Base-by-base conservation (phyloP, 306 rosid species). In the Prunus mume region DNA sequence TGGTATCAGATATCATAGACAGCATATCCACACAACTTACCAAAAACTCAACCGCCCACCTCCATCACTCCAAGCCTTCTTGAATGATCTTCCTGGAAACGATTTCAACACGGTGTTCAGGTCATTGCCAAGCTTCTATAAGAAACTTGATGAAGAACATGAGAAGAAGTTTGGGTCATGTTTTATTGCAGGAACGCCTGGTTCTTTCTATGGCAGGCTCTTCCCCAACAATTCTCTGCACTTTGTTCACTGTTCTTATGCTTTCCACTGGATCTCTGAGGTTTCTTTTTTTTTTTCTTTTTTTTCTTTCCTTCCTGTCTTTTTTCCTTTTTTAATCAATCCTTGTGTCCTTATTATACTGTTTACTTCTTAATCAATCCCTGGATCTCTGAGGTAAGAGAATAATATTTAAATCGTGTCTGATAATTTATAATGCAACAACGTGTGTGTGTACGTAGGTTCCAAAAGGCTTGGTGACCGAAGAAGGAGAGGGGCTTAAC, bases 131-230 rank as follows among this genome's bases (percentile, higher is more conserved):
- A 60, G 38, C 1, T 89, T 89, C 77, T 24, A 69, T 12, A 18
- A 76, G 56, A 68, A 50, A 2, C 51, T 77, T 5, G 22, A 38
- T 19, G 15, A 61, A 8, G 57, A 68, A 18, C 12, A 3, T 60
- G 54, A 79, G 49, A 20, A 22, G 1, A 32, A 73, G 0, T 14
- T 43, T 68, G 85, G 86, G 5, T 55, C 72, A 9, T 83, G 87
- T 60, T 85, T 83, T 51, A 72, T 86, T 12, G 41, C 65, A n/a
- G 91, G 80, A 54, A 55, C 79, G 18, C 96, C 90, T 0, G 96
- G 87, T 3, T 82, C 58, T 17, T 90, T 90, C 63, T 78, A 88
- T 14, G 87, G 82, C 0, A 85, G 91, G 65, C 86, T 90, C 5
- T 90, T 90, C 11, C 91, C 92, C 0, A 19, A 34, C 9, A 49